Evolutionary conservation across 345 rosid genomes (phyloP), one percentile per base, ranked within the genome.

Genomic region (Citrus inodora): DNA sequence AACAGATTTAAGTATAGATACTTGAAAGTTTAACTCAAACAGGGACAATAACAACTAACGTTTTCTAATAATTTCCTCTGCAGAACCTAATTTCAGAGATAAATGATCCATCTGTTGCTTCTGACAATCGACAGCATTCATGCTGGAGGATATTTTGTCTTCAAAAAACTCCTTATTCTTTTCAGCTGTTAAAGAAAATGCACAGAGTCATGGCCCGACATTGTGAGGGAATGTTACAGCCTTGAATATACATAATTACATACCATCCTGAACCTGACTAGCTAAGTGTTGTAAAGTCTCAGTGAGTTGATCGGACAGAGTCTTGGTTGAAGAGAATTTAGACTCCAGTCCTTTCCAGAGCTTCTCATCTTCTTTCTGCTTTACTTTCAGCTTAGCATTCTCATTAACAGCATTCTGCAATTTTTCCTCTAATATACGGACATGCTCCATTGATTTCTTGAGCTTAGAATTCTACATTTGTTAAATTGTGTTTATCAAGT

Each of bases 301-400:
- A 38, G 98, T 89, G 79, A 91, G 90, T 80, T 93, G 98, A 86
- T 92, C 92, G 58, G 90, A 95, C 7, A 93, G 77, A 61, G 84
- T 83, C 87, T 92, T 93, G 6, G 99, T 93, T 10, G 98, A 92
- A 82, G 97, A 90, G 78, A 92, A 90, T 59, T 92, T 92, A 35
- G 97, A 96, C 80, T 89, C 94, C 87, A 92, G 33, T 69, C 98
- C 99, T 85, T 83, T 90, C 99, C 99, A 96, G 48, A 94, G 91
- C 87, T 94, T 96, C 78, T 94, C 93, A 75, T 94, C 94, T 81
- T 94, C 98, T 75, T 89, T 96, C 85, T 92, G 97, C 91, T 86
- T 94, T 62, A 89, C 94, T 77, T 87, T 90, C 73, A 94, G 92
- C 87, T 94, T 92, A 48, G 97, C 91, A 83, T 96, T 96, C 84